Base-by-base conservation (phyloP, 1,284 basidiomycete species). In the Salmacisia buchloeana region DNA sequence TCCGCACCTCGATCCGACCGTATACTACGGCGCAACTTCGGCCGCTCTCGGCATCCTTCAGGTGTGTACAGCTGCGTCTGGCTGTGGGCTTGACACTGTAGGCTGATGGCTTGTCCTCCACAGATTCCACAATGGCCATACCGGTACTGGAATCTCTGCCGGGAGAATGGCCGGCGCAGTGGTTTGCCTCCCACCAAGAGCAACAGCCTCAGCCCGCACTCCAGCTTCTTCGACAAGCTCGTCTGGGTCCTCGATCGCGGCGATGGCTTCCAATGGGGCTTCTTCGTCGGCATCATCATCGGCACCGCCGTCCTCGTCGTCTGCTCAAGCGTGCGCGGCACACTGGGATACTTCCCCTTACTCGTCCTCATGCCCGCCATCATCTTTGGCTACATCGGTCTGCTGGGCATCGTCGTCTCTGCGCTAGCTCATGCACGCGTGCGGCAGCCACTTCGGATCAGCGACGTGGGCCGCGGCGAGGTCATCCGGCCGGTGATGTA, bases 381-480 rank as follows among this genome's bases (percentile, higher is more conserved):
- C 58, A 41, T 59, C 38, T 43, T 59, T 12, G 58, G 36, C n/a
- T 21, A 15, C 25, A 59, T 59, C 38, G 58, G 58, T 18, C 35
- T 59, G 10, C 35, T 35, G 38, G 7, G 12, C 9, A 18, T 38
- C 36, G 35, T 27, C 15, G 25, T 49, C 46, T 25, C 38, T 1
- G 9, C 9, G 18, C 25, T 59, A 21, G 21, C 34, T 2, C 12
- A 38, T 4, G n/a, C 21, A 12, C 6, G 23, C 7, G 7, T 15
- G 5, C 7, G 31, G 10, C 25, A 29, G 58, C 58, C 58, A 5
- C 5, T n/a, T 12, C 13, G 31, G 5, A 25, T 59, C 35, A 35
- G 25, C 27, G 34, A 7, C 21, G 31, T 29, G 5, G n/a, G 35
- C 25, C 31, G 34, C 9, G 36, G 38, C 1, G 58, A 38, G 21